A percentile compares a stretch with the other conserved stretches of the same genome.
Evolutionary conservation across 306 rosid species (phyloP).

Genomic region (Gleditsia sinensis): DNA sequence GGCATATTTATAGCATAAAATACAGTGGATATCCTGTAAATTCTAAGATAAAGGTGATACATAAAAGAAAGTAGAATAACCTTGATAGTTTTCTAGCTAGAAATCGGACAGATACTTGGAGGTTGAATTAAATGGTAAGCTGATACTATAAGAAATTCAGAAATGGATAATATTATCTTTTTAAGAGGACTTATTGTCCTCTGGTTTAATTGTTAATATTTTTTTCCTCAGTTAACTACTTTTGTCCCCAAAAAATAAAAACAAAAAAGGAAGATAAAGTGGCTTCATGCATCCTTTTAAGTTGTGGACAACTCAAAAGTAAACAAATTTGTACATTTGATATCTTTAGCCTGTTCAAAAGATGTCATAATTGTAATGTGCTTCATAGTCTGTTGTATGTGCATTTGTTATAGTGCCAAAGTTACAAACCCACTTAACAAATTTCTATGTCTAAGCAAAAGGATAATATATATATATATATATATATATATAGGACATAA

Average conservation of each 20-base stretch:
- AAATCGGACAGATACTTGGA: background rate
- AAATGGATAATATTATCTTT: no score
- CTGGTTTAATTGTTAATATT: background rate
- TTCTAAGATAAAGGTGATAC: background rate
- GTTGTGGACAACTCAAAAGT: background rate
- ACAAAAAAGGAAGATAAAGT: no score
- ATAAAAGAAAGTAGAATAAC: background rate
- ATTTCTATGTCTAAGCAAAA: background rate
- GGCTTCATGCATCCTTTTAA: background rate
- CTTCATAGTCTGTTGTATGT: no score
- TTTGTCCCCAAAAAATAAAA: background rate
- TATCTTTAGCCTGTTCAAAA: background rate
- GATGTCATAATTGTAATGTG: background rate
- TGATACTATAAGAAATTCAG: background rate
- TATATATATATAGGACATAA: background rate
- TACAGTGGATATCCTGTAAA: background rate
- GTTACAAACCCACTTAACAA: slow-evolving; percentile 8
- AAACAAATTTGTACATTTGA: background rate
- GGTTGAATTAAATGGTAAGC: background rate
- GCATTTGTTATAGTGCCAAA: slow-evolving; percentile 6
- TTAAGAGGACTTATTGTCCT: background rate
- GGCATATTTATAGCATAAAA: background rate
- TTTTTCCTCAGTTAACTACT: background rate
- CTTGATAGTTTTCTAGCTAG: background rate
- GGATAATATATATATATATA: background rate